A percentile compares a stretch with the other conserved stretches of the same genome.
Evolutionary conservation across 306 rosid genomes (phyloP).

Genomic region (Myrica gale): DNA sequence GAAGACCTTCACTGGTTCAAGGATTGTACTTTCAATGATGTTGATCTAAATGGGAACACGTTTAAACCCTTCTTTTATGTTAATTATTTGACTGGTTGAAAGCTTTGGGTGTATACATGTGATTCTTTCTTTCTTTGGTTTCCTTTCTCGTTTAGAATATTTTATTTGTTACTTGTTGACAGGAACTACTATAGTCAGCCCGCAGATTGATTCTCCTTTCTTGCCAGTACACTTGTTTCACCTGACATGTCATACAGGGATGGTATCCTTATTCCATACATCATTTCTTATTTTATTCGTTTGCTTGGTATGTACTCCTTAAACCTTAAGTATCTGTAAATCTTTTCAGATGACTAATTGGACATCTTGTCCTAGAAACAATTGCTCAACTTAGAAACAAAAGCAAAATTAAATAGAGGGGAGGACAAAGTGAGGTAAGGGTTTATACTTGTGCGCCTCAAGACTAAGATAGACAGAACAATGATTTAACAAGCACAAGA

Average conservation of each 20-base stretch:
- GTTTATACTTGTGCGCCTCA: neutral
- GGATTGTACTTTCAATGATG: neutral
- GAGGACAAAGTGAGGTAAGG: neutral
- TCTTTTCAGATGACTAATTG: neutral
- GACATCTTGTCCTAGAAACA: neutral
- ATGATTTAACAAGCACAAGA: constrained; percentile 7
- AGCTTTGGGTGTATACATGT: neutral
- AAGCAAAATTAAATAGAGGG: neutral
- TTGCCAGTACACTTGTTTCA: no score
- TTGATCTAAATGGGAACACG: neutral
- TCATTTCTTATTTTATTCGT: neutral
- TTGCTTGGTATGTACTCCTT: neutral
- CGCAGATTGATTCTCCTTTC: neutral
- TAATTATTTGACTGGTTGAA: neutral
- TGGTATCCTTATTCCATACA: neutral
- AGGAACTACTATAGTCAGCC: neutral
- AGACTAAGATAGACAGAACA: neutral
- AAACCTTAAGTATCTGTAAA: neutral
- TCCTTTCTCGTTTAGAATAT: neutral
- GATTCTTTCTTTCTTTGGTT: neutral
- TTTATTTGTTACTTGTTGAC: neutral
- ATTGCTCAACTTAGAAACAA: neutral
- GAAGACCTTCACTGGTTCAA: neutral
- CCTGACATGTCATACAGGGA: constrained; percentile 1
- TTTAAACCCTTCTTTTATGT: no score